Evolutionary conservation across 441 rosid species (phyloP).

Genomic region (Omphalea diandra): DNA sequence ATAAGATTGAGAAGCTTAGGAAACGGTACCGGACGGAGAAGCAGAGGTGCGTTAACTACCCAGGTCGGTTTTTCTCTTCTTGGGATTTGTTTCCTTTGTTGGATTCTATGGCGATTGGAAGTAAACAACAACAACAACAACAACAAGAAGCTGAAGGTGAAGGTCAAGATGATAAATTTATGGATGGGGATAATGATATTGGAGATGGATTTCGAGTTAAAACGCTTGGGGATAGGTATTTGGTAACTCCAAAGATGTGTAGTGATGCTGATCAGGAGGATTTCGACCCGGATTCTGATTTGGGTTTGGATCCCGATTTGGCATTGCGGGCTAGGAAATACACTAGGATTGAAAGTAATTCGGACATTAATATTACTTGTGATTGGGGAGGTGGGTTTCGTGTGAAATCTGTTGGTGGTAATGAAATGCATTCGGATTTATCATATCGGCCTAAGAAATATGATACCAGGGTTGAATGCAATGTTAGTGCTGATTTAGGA

Average conservation of each 20-base stretch:
- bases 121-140: too few species aligned
- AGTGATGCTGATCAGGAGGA: constrained; percentile 6
- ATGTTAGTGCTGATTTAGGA: constrained; percentile 33
- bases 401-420: constrained; percentile 26
- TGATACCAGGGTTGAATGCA: constrained; percentile 29
- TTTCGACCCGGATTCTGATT: constrained; percentile 12
- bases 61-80: constrained; percentile 61
- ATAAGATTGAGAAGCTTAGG: constrained; percentile 93
- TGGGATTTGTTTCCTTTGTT: constrained; percentile 80
- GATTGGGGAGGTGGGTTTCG: constrained; percentile 34
- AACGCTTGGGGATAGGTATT: constrained; percentile 17
- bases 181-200: constrained; percentile 21
- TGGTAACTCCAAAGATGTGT: background rate
- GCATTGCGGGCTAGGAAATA: constrained; percentile 26
- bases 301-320: constrained; percentile 19
- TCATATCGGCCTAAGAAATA: constrained; percentile 26
- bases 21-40: constrained; percentile 81
- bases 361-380: constrained; percentile 24
- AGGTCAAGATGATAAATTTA: constrained; percentile 29
- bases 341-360: constrained; percentile 29
- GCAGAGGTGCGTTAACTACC: constrained; percentile 73
- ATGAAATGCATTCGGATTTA: constrained; percentile 17
- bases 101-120: constrained; percentile 75
- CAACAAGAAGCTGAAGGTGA: too few species aligned
- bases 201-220: constrained; percentile 36